Conservation (phyloP, 345 rosid genomes). For the Pistacia vera region DNA sequence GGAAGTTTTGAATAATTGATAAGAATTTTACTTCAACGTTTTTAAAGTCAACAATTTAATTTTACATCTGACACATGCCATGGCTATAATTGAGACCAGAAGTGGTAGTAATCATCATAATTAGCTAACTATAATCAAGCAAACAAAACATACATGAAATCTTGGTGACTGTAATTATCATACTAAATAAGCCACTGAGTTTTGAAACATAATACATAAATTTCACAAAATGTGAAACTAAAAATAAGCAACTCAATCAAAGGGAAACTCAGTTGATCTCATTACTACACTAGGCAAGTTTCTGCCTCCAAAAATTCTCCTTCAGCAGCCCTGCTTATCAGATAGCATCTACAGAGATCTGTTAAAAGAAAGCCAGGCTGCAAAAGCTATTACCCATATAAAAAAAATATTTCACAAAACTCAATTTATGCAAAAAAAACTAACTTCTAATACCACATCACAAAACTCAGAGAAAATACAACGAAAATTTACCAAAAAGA, state of each 20-base stretch:
- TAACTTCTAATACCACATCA: not conserved
- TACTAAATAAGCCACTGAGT: not conserved
- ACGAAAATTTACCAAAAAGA: not conserved
- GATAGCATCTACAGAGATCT: conserved; percentile 14
- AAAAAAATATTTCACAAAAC: not conserved
- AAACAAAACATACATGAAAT: not conserved
- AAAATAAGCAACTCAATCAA: not conserved
- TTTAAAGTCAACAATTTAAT: too few relatives aligned
- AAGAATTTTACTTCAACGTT: too few relatives aligned
- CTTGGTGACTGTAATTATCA: not conserved
- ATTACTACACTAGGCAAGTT: not conserved
- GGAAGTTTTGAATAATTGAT: too few relatives aligned
- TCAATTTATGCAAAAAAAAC: not conserved
- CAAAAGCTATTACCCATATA: not conserved
- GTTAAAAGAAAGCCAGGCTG: not conserved
- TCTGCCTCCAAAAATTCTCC: not conserved
- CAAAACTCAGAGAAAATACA: not conserved
- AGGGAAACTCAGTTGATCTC: not conserved
- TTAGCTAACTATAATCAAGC: not conserved
- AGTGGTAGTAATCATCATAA: not conserved
- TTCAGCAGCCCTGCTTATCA: conserved; percentile 4
- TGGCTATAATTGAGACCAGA: not conserved
- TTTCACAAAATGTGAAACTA: not conserved
- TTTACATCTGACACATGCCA: too few relatives aligned
- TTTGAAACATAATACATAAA: not conserved